Evolutionary conservation across 2,329 filamentous ascomycete species (phyloP), one percentile per base, ranked within the genome.

Genomic region (Zymoseptoria ardabiliae): DNA sequence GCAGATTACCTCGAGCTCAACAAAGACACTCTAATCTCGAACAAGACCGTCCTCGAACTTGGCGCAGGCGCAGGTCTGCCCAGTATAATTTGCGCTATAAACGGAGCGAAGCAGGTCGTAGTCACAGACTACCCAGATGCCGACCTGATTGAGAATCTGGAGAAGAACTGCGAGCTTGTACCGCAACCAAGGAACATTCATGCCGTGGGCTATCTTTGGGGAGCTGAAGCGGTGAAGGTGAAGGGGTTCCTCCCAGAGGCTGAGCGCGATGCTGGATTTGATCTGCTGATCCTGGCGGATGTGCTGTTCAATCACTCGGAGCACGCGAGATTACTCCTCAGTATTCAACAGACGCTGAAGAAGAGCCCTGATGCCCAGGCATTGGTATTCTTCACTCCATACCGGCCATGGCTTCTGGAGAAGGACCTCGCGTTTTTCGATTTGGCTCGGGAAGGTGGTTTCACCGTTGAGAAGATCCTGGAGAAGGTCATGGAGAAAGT

Each of bases 371-470:
- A 77, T 1, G 84, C 87, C 54, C 81, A 81, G 57, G 91, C 91
- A 2, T 83, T 92, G 68, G 91, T 97, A 7, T 95, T 97, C 74
- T 97, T 97, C 77, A 96, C 92, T 0, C 92, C 90, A 20, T 96
- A 97, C 75, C 82, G 94, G 63, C 92, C 93, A 1, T 97, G 92
- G 92, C 78, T 97, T 70, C 80, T 89, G 68, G 82, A 91, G 63
- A 89, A 91, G 73, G 94, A 96, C 69, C 79, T 96, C 72, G 83
- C 82, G 3, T 97, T 97, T 77, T 97, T 97, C 71, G 88, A 91
- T 54, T 70, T 91, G 59, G 89, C 87, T 4, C 79, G 83, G 60
- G 82, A 83, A 55, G 81, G 79, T 54, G 91, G 91, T 0, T 89
- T 97, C 61, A 75, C 75, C 17, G 91, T 96, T 2, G 86, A 87